Percentiles rank a stretch among this genome's conserved stretches.
phyloP scores from a whole-genome alignment of 495 filamentous ascomycete species.

The Podospora australis region DNA sequence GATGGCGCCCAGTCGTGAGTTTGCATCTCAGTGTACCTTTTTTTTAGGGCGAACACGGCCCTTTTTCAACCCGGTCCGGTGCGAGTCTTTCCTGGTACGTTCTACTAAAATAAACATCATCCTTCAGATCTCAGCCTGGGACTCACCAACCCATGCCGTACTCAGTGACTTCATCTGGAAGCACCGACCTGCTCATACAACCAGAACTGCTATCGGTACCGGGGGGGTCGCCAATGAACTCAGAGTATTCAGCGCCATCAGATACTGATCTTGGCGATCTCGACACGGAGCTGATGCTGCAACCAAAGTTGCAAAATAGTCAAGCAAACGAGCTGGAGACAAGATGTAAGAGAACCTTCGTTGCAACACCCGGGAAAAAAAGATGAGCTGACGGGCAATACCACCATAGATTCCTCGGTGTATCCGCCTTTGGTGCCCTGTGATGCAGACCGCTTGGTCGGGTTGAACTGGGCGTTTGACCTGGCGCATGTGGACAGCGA shows the following conservation, averaged over 20 bases:
- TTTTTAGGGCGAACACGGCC: background rate
- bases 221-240: background rate
- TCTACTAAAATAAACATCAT: background rate
- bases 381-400: background rate
- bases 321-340: background rate
- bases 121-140: background rate
- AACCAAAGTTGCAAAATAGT: background rate
- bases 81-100: no score
- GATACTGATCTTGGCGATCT: background rate
- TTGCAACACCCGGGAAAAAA: background rate
- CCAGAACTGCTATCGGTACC: background rate
- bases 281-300: background rate
- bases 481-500: background rate
- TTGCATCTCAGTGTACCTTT: background rate
- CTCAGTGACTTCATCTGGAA: background rate
- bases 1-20: background rate
- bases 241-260: background rate
- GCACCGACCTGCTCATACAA: background rate
- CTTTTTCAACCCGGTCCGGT: background rate
- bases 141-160: background rate
- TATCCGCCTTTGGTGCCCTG: background rate
- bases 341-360: background rate
- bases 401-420: background rate
- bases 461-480: background rate
- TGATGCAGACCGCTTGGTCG: background rate